These are phyloP conservation scores for Solanum etuberosum DNA, from an alignment of 257 asterid species.

Conservation along the genomic window DNA sequence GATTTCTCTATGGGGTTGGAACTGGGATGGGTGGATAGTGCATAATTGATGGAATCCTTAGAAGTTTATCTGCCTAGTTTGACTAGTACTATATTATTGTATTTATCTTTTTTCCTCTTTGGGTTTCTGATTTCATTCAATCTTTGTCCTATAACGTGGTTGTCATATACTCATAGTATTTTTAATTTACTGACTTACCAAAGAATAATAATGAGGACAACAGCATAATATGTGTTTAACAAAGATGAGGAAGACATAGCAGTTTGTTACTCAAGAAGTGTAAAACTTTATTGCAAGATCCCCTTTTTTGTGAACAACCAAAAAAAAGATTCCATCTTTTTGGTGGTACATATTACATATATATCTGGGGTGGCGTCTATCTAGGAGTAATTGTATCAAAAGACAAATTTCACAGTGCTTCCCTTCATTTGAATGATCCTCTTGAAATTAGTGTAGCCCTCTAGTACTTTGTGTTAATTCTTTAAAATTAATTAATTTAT, in stretches of 20 bases:
- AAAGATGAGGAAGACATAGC: neutral
- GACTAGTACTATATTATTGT: neutral
- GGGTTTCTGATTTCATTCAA: neutral
- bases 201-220: neutral
- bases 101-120: neutral
- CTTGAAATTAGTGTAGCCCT: neutral
- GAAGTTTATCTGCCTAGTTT: neutral
- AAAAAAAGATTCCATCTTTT: neutral
- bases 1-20: neutral
- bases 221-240: neutral
- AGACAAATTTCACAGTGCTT: neutral
- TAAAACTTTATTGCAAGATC: neutral
- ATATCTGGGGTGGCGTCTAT: neutral
- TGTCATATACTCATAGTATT: neutral
- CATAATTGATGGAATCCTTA: neutral
- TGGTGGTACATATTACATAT: neutral
- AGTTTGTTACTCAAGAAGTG: neutral
- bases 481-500: neutral
- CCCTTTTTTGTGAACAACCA: neutral
- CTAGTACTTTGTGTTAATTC: neutral
- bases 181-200: neutral
- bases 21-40: neutral
- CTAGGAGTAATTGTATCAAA: neutral
- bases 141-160: neutral
- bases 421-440: neutral